Evolutionary conservation across 2,329 filamentous ascomycete genomes (phyloP).

Genomic region (Hymenoscyphus fraxineus): DNA sequence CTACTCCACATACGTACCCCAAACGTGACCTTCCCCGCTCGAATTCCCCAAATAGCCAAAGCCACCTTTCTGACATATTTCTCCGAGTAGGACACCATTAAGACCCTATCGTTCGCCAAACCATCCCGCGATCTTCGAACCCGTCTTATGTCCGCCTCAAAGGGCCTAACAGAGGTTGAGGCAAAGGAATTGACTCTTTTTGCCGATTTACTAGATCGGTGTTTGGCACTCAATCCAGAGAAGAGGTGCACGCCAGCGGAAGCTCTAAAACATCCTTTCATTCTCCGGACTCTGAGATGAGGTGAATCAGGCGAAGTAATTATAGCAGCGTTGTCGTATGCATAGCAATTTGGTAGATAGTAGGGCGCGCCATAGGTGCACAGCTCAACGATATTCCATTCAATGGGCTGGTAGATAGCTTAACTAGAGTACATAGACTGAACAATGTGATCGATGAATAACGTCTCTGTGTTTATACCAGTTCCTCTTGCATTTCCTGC

Average conservation of each 20-base stretch:
- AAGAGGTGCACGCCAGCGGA: slow-evolving; percentile 85
- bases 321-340: neutral
- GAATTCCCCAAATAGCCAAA: slow-evolving; percentile 11
- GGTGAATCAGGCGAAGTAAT: slow-evolving; percentile 8
- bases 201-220: slow-evolving; percentile 82
- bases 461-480: neutral
- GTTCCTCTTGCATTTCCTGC: neutral
- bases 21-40: slow-evolving; percentile 3
- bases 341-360: neutral
- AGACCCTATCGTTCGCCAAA: slow-evolving; percentile 66
- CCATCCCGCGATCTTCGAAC: slow-evolving; percentile 79
- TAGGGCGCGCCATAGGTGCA: neutral
- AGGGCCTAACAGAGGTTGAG: slow-evolving; percentile 70
- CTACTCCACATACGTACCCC: slow-evolving; percentile 13
- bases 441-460: neutral
- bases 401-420: slow-evolving; percentile 1
- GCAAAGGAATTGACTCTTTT: slow-evolving; percentile 77
- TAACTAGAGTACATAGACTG: neutral
- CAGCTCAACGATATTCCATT: neutral
- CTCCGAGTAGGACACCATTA: slow-evolving; percentile 56
- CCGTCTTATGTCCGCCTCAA: slow-evolving; percentile 69
- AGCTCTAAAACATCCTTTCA: slow-evolving; percentile 86
- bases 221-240: slow-evolving; percentile 84
- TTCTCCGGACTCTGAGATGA: slow-evolving; percentile 38
- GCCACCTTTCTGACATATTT: slow-evolving; percentile 15